Evolutionary conservation across 2,329 filamentous ascomycete species (phyloP).

Genomic region (Huntiella abstrusa): DNA sequence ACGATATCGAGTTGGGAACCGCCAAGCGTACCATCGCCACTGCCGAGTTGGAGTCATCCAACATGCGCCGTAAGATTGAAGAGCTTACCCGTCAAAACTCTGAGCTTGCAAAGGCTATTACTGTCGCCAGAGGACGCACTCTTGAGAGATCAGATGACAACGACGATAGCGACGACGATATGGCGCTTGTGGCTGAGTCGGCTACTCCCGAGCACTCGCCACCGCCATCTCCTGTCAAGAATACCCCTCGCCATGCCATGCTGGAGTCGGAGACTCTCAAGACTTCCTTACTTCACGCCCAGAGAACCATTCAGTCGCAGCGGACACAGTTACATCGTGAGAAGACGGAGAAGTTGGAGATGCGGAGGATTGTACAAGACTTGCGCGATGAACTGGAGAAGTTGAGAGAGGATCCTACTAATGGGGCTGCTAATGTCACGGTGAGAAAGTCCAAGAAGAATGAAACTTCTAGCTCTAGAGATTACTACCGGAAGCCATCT

Average conservation of each 20-base stretch:
- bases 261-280: constrained; percentile 93
- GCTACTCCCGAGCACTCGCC: constrained; percentile 78
- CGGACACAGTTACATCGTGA: constrained; percentile 91
- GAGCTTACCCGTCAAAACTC: constrained; percentile 79
- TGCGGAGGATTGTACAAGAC: constrained; percentile 88
- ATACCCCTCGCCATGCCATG: constrained; percentile 69
- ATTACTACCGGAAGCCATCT: constrained; percentile 57
- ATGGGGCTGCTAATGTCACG: constrained; percentile 31
- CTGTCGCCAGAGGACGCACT: constrained; percentile 48
- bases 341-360: constrained; percentile 94
- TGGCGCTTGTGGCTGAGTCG: constrained; percentile 47
- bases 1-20: constrained; percentile 73
- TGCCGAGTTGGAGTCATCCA: constrained; percentile 59
- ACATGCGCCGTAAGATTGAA: constrained; percentile 68
- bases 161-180: constrained; percentile 40
- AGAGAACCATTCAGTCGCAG: constrained; percentile 89
- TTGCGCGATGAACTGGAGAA: constrained; percentile 79
- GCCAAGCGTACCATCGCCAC: constrained; percentile 63
- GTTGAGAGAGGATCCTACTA: constrained; percentile 33
- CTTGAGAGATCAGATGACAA: constrained; percentile 44
- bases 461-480: constrained; percentile 28
- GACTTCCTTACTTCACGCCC: constrained; percentile 82
- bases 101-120: constrained; percentile 70
- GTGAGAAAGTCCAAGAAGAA: constrained; percentile 25
- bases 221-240: constrained; percentile 71